Base-by-base conservation (phyloP, 1,139 yeast species). In the Blastobotrys arbuscula region DNA sequence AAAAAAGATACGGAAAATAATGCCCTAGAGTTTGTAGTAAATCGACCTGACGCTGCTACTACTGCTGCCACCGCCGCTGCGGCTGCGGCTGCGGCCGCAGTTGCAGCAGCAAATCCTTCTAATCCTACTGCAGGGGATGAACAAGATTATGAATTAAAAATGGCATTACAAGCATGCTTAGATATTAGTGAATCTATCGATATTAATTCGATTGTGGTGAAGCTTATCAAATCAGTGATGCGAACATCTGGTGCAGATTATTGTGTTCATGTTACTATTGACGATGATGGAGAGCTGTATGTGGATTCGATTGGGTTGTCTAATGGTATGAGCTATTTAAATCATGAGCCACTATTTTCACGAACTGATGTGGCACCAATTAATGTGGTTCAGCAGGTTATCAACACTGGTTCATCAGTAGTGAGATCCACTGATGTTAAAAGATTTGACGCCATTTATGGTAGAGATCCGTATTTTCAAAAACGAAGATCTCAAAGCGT, bases 121-220 rank as follows among this genome's bases (percentile, higher is more conserved):
- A 48, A 42, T 24, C 42, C 37, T n/a, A 45, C 45, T 5, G 24
- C 26, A 7, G 31, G 31, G 3, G 31, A 9, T 28, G 53, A 50
- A 28, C 55, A 50, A 38, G 57, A 56, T 40, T 42, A 48, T 28
- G 62, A 60, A 40, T 54, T 60, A 42, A 60, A 60, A 48, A 52
- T 55, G 13, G 64, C 68, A 2, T 53, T 66, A 45, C 70, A 70
- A 51, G 72, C 78, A 2, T 76, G 81, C 56, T 64, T 77, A 28
- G 72, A 72, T 30, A 76, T 78, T 30, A 72, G 79, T 0, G 80
- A 76, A 55, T 71, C 78, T 2, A 67, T 72, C 13, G 71, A 71
- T 48, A 64, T 67, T 45, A 69, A 66, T 8, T 59, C 71, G 2
- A 75, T 77, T 48, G 62, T 73, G 3, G 59, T 64, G 42, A 73